Evolutionary conservation across 768 basidiomycete genomes (phyloP).

Genomic region (Omphalotus guepiniiformis): DNA sequence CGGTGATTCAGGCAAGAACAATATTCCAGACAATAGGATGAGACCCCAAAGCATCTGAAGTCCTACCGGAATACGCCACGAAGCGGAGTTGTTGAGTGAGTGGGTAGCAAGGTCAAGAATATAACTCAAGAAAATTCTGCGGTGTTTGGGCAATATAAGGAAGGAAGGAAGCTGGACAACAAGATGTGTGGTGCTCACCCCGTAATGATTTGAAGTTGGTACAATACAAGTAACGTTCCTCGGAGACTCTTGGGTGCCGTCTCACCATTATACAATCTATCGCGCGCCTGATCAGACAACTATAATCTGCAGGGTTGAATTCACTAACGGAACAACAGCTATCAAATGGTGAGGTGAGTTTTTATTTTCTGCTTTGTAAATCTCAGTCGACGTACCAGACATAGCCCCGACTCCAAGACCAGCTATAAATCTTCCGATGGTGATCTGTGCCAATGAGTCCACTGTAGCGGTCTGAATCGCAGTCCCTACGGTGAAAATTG

Average conservation of each 20-base stretch:
- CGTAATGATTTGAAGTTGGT: conserved; percentile 73
- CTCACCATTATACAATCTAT: conserved; percentile 72
- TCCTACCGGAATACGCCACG: conserved; percentile 75
- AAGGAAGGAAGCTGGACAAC: too few relatives aligned
- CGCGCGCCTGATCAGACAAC: conserved; percentile 14
- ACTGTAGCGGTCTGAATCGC: conserved; percentile 66
- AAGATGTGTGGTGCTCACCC: conserved; percentile 39
- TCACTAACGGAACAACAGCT: conserved; percentile 49
- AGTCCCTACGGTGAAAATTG: conserved; percentile 65
- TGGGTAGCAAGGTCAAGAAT: conserved; percentile 68
- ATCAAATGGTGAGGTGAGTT: too few relatives aligned
- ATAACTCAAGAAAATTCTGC: conserved; percentile 69
- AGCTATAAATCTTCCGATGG: conserved; percentile 69
- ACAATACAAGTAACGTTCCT: conserved; percentile 66
- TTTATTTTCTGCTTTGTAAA: too few relatives aligned
- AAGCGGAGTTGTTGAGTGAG: conserved; percentile 48
- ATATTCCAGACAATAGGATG: conserved; percentile 61
- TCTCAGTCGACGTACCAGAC: conserved; percentile 42
- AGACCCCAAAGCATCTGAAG: conserved; percentile 70
- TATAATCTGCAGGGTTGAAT: not conserved
- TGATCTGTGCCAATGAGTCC: conserved; percentile 58
- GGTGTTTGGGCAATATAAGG: not conserved
- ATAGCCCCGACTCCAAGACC: conserved; percentile 76
- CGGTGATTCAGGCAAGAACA: conserved; percentile 80
- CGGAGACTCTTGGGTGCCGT: conserved; percentile 72